Evolutionary conservation across 345 rosid species (phyloP), one percentile per base, ranked within the genome.

Genomic region (Orychophragmus violaceus): DNA sequence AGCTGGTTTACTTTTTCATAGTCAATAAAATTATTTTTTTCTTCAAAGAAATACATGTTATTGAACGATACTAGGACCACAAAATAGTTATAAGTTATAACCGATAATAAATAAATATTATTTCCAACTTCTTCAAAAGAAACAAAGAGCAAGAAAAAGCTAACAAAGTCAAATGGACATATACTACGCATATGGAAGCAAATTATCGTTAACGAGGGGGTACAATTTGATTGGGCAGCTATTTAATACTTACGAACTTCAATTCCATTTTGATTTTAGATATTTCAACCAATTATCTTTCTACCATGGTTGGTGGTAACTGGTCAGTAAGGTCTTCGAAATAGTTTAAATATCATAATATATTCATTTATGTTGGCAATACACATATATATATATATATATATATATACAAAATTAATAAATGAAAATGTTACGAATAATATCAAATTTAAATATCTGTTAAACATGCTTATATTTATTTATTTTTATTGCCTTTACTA

Each of bases 151-250:
- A 37, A 27, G 36, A 63, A 42, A 42, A 32, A 16, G 6, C 7
- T 16, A 44, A 8, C 23, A 18, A 44, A 44, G 9, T 17, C 10
- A 44, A 44, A 19, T 44, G 11, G 49, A 44, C 23, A 44, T 44
- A 44, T 44, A 41, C 17, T 3, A 16, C 6, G 29, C 49, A 41
- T n/a, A 42, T 18, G 16, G 23, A 64, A 17, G 25, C n/a, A n/a
- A n/a, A 36, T 36, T 12, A 22, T 2, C 27, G 27, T 33, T 54
- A 37, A 19, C 36, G 52, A 56, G 18, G 13, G 27, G 13, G 25
- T 36, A 22, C 0, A 71, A 14, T 55, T 72, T 48, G 64, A 64
- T 57, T 72, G 76, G 45, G 60, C 46, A 72, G 66, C 60, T 64
- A 72, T 21, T 28, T 27, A 36, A 49, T 72, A 72, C 60, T 49